A percentile compares a stretch with the other conserved stretches of the same genome.
phyloP scores from a whole-genome alignment of 2,329 filamentous ascomycete genomes.

The Cryphonectria carpinicola region DNA sequence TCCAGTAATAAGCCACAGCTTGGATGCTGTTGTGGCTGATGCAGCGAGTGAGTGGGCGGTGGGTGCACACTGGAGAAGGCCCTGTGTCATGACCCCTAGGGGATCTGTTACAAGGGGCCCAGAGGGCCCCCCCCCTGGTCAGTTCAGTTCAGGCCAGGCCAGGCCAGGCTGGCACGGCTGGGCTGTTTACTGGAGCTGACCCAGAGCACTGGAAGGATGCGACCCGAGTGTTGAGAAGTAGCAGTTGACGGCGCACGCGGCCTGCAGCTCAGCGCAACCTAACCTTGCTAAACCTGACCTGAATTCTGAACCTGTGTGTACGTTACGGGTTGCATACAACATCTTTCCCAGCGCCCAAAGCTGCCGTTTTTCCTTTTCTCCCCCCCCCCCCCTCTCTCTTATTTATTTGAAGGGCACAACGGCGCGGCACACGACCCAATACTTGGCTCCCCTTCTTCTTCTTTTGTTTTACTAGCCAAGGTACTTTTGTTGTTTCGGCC shows the following conservation, averaged over 20 bases:
- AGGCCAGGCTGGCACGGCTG: conserved; percentile 10
- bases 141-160: conserved; percentile 2
- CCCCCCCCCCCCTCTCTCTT: neutral
- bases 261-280: neutral
- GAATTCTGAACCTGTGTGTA: neutral
- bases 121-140: neutral
- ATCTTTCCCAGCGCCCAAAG: neutral
- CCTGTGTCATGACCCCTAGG: neutral
- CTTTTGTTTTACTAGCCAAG: neutral
- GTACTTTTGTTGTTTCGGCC: conserved; percentile 1
- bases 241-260: neutral
- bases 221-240: neutral
- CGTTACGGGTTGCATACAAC: neutral
- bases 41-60: no score
- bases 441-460: neutral
- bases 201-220: conserved; percentile 1
- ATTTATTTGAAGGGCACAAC: neutral
- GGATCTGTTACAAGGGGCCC: neutral
- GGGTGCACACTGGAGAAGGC: neutral
- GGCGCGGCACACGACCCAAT: neutral
- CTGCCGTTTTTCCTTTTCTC: neutral
- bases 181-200: neutral
- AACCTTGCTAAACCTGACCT: neutral
- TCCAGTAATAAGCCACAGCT: neutral
- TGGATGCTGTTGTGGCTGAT: neutral